Conservation (phyloP, 2,329 filamentous ascomycete species). For the Ceratocystis diversiconidia region DNA sequence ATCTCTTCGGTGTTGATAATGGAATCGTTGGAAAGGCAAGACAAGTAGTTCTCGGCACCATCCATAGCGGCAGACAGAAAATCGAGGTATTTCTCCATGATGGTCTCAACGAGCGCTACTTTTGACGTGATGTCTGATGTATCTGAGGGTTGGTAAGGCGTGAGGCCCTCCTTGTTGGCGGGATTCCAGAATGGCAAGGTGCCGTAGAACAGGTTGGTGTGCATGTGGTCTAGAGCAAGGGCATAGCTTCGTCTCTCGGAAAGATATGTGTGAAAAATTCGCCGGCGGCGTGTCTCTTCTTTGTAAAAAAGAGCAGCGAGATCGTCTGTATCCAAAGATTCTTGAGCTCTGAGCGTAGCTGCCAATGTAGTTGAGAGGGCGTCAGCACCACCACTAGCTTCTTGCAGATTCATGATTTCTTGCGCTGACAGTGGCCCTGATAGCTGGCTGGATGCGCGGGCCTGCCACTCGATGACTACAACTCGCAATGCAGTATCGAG, state of each 20-base stretch:
- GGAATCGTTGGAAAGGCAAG: constrained; percentile 36
- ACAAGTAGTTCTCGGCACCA: constrained; percentile 35
- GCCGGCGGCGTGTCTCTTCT: constrained; percentile 45
- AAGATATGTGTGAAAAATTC: constrained; percentile 59
- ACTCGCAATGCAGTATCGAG: constrained; percentile 70
- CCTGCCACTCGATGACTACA: constrained; percentile 71
- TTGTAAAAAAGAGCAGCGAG: constrained; percentile 47
- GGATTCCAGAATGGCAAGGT: constrained; percentile 26
- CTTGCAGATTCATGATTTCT: constrained; percentile 61
- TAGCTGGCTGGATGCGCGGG: constrained; percentile 58
- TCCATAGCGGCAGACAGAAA: constrained; percentile 36
- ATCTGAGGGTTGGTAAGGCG: constrained; percentile 19
- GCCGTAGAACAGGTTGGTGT: constrained; percentile 34
- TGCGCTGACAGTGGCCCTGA: constrained; percentile 60
- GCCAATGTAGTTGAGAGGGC: constrained; percentile 43
- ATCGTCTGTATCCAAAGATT: constrained; percentile 38
- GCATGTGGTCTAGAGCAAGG: constrained; percentile 45
- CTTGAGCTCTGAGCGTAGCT: constrained; percentile 35
- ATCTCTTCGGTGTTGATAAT: constrained; percentile 38
- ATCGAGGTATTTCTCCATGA: constrained; percentile 32
- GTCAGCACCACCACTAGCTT: constrained; percentile 54
- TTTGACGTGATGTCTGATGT: constrained; percentile 9
- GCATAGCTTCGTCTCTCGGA: constrained; percentile 55
- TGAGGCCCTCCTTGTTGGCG: background rate
- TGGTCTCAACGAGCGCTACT: constrained; percentile 13